Evolutionary conservation across 768 basidiomycete species (phyloP).

Genomic region (Pluteus cervinus): DNA sequence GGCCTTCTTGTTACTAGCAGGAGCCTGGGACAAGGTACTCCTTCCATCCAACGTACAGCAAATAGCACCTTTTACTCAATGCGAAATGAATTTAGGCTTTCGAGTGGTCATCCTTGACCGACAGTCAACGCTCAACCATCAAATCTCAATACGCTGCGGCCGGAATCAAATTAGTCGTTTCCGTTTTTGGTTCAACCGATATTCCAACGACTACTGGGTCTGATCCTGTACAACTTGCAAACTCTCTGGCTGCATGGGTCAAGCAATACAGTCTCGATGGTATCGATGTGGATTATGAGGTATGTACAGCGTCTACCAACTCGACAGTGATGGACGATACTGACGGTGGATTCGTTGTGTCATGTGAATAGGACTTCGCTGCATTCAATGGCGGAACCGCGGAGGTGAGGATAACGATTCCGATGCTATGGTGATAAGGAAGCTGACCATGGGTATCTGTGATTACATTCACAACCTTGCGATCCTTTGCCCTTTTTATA

Average conservation of each 20-base stretch:
- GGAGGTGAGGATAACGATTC: constrained; percentile 28
- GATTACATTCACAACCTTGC: neutral
- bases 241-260: constrained; percentile 61
- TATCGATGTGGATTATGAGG: constrained; percentile 72
- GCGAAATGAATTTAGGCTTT: constrained; percentile 2
- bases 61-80: neutral
- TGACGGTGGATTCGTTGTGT: too few species aligned
- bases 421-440: neutral
- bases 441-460: neutral
- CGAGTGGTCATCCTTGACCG: constrained; percentile 3
- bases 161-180: constrained; percentile 57
- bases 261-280: constrained; percentile 60
- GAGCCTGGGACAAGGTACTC: constrained; percentile 49
- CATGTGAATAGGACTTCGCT: constrained; percentile 50
- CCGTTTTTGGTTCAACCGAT: constrained; percentile 54
- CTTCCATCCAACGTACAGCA: neutral
- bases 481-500: too few species aligned
- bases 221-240: constrained; percentile 56
- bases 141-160: constrained; percentile 51
- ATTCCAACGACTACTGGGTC: constrained; percentile 50
- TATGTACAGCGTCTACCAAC: constrained; percentile 8
- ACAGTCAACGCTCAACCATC: constrained; percentile 26
- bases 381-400: constrained; percentile 52
- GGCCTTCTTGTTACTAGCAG: constrained; percentile 50
- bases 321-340: constrained; percentile 1